A percentile compares a stretch with the other conserved stretches of the same genome.
Conservation (phyloP, 2,329 filamentous ascomycete genomes). For the Neocatenulostroma microsporum region DNA sequence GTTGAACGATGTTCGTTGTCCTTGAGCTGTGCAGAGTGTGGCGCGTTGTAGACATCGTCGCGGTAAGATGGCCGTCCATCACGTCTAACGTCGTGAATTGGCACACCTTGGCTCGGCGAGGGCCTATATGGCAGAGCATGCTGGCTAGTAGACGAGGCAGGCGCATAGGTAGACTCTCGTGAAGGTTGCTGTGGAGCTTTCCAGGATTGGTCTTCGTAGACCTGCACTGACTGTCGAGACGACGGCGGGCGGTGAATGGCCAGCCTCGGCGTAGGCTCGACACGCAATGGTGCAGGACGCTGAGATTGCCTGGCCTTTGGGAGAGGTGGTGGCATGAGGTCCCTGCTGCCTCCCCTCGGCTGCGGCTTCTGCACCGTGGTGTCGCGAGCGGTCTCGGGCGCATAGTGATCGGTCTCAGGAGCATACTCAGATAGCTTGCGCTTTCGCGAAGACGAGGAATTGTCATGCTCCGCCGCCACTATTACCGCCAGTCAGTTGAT, state of each 20-base stretch:
- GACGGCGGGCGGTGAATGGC: background rate
- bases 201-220: background rate
- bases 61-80: too few species aligned
- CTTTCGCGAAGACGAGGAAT: constrained; percentile 24
- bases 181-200: background rate
- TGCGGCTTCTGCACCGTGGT: background rate
- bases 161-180: too few species aligned
- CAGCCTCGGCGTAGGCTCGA: background rate
- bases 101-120: too few species aligned
- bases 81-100: too few species aligned
- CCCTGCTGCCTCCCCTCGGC: constrained; percentile 21
- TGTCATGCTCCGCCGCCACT: constrained; percentile 11
- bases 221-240: background rate
- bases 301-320: constrained; percentile 1
- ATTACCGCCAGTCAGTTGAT: background rate
- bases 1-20: too few species aligned
- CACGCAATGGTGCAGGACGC: background rate
- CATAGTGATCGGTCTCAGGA: background rate
- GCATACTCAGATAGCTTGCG: constrained; percentile 24
- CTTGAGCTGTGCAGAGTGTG: too few species aligned
- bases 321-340: constrained; percentile 35
- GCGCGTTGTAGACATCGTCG: too few species aligned
- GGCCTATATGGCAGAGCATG: too few species aligned
- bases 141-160: too few species aligned
- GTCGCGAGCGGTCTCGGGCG: background rate